Base-by-base conservation (phyloP, 768 basidiomycete genomes). In the Mycena crocata region DNA sequence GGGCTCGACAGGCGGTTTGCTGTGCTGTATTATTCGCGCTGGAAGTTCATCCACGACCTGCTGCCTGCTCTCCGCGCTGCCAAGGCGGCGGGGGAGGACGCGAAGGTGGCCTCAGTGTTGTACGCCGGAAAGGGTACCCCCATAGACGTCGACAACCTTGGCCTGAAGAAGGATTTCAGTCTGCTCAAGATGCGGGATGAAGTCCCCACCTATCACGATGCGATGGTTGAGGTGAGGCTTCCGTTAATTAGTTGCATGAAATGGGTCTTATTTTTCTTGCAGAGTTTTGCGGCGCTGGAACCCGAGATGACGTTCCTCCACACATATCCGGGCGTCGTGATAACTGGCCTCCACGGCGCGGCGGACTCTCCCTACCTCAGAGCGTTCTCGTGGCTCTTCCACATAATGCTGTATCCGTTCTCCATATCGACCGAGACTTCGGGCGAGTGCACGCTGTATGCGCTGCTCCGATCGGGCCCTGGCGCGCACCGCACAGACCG, bases 1-100 rank as follows among this genome's bases (percentile, higher is more conserved):
- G 83, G 84, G 4, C 76, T 84, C 40, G 84, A 84, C 70, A 72
- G 74, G 64, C 79, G 80, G 69, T 72, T 84, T 21, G 82, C 81
- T 19, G 56, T 86, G 50, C 80, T 84, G 56, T 87, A 87, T 72
- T 88, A 88, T 71, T 75, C 82, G 32, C 75, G 87, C 26, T 86
- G 82, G 84, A 81, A 79, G 64, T 86, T 87, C 69, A 77, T 81
- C 2, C 64, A 79, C 19, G 84, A 85, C 35, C 74, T 88, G 9
- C 52, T 84, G n/a, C 85, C 86, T 3, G 70, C 78, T 2, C 67
- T 87, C 48, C 74, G 74, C 57, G 81, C 77, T 30, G 86, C 86
- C 13, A 78, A 77, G 50, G 83, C 82, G 2, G 78, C 73, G 0
- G 84, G 83, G 3, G 84, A 87, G 63, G 82, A 86, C 54, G 85